A percentile compares a stretch with the other conserved stretches of the same genome.
phyloP scores from a whole-genome alignment of 108 stramenopile genomes.

The Cyclotella kingstonii region DNA sequence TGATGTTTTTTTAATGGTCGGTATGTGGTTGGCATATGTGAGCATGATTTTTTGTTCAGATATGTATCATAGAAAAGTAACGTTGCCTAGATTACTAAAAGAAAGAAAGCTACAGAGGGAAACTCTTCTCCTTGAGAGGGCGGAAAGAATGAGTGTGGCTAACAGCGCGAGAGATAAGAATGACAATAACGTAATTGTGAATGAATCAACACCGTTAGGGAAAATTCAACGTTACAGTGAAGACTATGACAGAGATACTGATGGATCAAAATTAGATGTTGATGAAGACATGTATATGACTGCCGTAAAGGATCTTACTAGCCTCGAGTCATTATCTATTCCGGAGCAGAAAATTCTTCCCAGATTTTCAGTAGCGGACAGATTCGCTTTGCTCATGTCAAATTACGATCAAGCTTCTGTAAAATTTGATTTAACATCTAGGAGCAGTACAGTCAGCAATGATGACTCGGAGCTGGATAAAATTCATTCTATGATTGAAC shows the following conservation, averaged over 20 bases:
- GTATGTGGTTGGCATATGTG: constrained; percentile 40
- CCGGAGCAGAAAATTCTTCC: background rate
- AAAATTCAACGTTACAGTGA: background rate
- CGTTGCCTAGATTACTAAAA: constrained; percentile 11
- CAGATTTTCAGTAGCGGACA: constrained; percentile 28
- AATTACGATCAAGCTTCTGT: constrained; percentile 37
- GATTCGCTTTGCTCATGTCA: constrained; percentile 39
- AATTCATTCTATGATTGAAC: constrained; percentile 10
- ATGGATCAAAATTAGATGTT: background rate
- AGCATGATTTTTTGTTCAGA: constrained; percentile 37
- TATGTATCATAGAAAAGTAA: constrained; percentile 51
- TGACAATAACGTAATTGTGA: background rate
- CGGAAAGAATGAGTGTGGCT: constrained; percentile 20
- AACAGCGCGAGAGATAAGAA: background rate
- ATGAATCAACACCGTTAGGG: background rate
- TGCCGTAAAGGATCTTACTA: no score
- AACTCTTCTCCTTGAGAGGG: constrained; percentile 6
- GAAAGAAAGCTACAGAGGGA: constrained; percentile 32
- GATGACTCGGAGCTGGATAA: constrained; percentile 16
- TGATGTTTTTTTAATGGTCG: constrained; percentile 29
- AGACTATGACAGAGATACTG: background rate
- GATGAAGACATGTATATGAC: background rate
- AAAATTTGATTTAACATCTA: constrained; percentile 2
- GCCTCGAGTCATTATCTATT: no score
- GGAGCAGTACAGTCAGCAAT: constrained; percentile 4